Percentiles rank a stretch among this genome's conserved stretches.
Evolutionary conservation across 2,329 filamentous ascomycete species (phyloP).

Genomic region (Stachybotrys chartarum): DNA sequence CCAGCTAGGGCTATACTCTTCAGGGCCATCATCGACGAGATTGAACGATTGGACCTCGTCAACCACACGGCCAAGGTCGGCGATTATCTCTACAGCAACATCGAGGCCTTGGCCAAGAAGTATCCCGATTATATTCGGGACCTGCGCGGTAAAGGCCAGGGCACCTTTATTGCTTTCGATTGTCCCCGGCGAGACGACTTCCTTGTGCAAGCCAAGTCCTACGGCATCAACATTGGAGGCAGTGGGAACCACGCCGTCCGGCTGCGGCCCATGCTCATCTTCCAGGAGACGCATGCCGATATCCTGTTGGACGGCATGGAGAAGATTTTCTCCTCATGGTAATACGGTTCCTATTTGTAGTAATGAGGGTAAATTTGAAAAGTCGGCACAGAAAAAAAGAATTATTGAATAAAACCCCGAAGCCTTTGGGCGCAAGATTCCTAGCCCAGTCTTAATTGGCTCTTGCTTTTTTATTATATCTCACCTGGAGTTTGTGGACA

Average conservation of each 20-base stretch:
- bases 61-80: conserved; percentile 70
- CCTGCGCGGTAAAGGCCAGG: conserved; percentile 78
- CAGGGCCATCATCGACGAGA: conserved; percentile 77
- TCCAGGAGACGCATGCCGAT: conserved; percentile 87
- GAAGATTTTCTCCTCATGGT: conserved; percentile 54
- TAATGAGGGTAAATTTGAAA: neutral
- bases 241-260: conserved; percentile 69
- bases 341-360: neutral
- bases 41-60: conserved; percentile 70
- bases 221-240: conserved; percentile 84
- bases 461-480: too few relatives aligned
- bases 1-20: conserved; percentile 79
- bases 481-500: too few relatives aligned
- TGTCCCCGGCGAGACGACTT: conserved; percentile 73
- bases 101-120: conserved; percentile 59
- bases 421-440: too few relatives aligned
- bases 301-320: conserved; percentile 73
- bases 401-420: too few relatives aligned
- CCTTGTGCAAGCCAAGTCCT: conserved; percentile 67
- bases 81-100: conserved; percentile 66
- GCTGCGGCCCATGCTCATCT: conserved; percentile 82
- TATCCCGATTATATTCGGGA: conserved; percentile 77
- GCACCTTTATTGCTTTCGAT: conserved; percentile 92
- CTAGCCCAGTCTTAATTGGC: too few relatives aligned
- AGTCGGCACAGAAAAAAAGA: too few relatives aligned